Conservation (phyloP, 495 filamentous ascomycete species). For the Rostrohypoxylon terebratum region DNA sequence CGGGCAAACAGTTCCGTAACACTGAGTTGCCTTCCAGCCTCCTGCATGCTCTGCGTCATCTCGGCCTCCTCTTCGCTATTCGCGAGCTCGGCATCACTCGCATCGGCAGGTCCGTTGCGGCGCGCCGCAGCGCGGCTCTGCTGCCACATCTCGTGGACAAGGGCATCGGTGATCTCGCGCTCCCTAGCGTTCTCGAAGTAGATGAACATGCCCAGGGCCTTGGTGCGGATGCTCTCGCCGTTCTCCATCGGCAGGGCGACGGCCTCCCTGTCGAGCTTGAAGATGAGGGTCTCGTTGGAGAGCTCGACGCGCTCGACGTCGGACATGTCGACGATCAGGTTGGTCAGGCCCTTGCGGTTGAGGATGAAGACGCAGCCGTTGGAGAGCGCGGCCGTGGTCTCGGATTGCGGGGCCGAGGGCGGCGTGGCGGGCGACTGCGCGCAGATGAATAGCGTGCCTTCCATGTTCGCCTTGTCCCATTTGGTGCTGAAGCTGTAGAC, state of each 20-base stretch:
- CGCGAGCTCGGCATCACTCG: background rate
- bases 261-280: conserved; percentile 53
- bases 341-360: conserved; percentile 60
- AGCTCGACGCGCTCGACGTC: conserved; percentile 57
- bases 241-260: conserved; percentile 40
- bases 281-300: conserved; percentile 55
- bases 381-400: conserved; percentile 31
- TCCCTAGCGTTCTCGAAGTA: conserved; percentile 54
- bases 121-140: conserved; percentile 45
- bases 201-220: conserved; percentile 60
- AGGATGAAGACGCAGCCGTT: conserved; percentile 59
- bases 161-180: conserved; percentile 45
- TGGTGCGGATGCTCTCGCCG: conserved; percentile 48
- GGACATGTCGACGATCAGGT: conserved; percentile 56
- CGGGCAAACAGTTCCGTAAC: conserved; percentile 44
- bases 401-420: conserved; percentile 24
- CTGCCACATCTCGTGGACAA: conserved; percentile 56
- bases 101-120: conserved; percentile 7
- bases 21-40: conserved; percentile 41
- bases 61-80: conserved; percentile 14
- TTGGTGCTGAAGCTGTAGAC: conserved; percentile 77
- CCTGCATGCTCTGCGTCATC: conserved; percentile 7
- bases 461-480: conserved; percentile 83
- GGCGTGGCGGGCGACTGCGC: conserved; percentile 56
- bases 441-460: conserved; percentile 87